Base-by-base conservation (phyloP, 192 early-diverging fungal species). In the Backusella westeae region DNA sequence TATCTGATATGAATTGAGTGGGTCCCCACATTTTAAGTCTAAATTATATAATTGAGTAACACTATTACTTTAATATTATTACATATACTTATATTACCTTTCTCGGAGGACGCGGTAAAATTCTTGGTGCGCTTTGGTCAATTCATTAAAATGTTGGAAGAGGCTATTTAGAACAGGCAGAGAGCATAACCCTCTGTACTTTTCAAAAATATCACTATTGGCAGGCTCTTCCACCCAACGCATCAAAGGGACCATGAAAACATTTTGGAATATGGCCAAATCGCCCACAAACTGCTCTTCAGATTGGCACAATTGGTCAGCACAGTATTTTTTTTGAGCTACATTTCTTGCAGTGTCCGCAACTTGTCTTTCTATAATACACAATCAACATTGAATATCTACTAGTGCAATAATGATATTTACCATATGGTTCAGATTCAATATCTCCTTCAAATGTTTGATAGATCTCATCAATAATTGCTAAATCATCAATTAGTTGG, bases 291-390 rank as follows among this genome's bases (percentile, higher is more conserved):
- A 35, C 0, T 53, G 15, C 26, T 17, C 23, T 38, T 74, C 72
- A 7, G 72, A 26, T 12, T 74, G 52, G 17, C 49, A 65, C 53
- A 74, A 15, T 38, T 52, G 32, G n/a, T 74, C 49, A 41, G 36
- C 56, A 19, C 9, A 34, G 34, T 74, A 17, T 3, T 74, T 52
- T 29, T 74, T 74, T 32, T 74, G 52, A 21, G 56, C 72, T 15
- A 74, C 72, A 41, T 74, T 65, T 74, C 72, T 74, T 41, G 72
- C 72, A 14, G 53, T 59, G n/a, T 74, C 72, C 21, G 53, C 72
- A n/a, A 74, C 72, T 39, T 74, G 56, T 29, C 53, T 56, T 36
- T 74, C 72, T 74, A 41, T 26, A n/a, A 36, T 26, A 21, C 21
- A 39, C 12, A 34, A 42, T 72, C 2, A n/a, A 7, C n/a, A 36